These are phyloP conservation scores for Selaginella moellendorffii DNA, from an alignment of 75 land plant genomes.

Conservation along the genomic window DNA sequence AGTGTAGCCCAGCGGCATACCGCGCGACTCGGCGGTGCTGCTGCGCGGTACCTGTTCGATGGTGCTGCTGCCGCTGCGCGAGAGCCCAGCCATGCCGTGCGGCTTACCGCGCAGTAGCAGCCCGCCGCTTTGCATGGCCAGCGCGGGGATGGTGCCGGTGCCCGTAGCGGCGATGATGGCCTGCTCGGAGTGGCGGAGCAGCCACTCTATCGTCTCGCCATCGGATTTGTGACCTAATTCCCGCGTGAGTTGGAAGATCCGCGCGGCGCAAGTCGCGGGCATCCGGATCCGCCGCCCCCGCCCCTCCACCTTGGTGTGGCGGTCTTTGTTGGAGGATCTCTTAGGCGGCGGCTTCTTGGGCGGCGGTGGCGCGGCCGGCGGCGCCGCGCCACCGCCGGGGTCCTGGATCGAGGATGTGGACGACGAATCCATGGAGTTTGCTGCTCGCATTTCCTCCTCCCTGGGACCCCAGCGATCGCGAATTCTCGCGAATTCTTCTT, in stretches of 20 bases:
- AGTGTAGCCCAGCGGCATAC: neutral
- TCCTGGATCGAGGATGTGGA: too few relatives aligned
- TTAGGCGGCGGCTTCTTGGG: slow-evolving; percentile 34
- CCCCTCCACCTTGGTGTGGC: slow-evolving; percentile 50
- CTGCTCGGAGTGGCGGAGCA: slow-evolving; percentile 44
- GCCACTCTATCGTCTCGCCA: slow-evolving; percentile 52
- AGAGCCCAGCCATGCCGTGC: neutral
- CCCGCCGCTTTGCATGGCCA: slow-evolving; percentile 47
- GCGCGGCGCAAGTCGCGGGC: slow-evolving; percentile 45
- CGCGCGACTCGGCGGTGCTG: neutral
- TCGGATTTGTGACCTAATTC: slow-evolving; percentile 49
- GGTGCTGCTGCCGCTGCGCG: neutral
- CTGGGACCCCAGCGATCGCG: too few relatives aligned
- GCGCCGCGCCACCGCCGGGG: too few relatives aligned
- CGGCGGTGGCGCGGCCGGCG: neutral
- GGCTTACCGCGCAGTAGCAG: slow-evolving; percentile 1
- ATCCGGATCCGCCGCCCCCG: slow-evolving; percentile 39
- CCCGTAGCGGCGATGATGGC: slow-evolving; percentile 51
- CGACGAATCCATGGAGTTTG: too few relatives aligned
- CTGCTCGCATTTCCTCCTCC: too few relatives aligned
- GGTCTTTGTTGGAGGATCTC: slow-evolving; percentile 43
- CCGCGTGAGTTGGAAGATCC: slow-evolving; percentile 41
- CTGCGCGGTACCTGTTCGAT: neutral
- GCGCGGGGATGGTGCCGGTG: slow-evolving; percentile 39
- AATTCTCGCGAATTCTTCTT: too few relatives aligned